Percentiles rank a stretch among this genome's conserved stretches.
phyloP scores from a whole-genome alignment of 306 rosid species.

The Alnus rubra region DNA sequence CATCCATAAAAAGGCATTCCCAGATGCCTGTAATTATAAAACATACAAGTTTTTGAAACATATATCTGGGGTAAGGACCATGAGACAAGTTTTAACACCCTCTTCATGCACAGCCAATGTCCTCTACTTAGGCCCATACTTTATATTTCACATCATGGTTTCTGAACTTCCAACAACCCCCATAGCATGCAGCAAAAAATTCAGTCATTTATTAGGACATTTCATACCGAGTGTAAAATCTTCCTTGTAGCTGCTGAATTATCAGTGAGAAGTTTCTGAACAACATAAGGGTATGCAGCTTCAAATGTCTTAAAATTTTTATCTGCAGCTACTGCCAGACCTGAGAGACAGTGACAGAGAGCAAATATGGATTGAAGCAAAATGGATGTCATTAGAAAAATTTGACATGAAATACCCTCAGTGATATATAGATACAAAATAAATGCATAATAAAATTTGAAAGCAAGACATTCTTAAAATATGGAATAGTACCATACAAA shows the following conservation, averaged over 20 bases:
- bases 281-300: conserved; percentile 93
- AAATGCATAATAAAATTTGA: not conserved
- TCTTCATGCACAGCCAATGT: not conserved
- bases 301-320: conserved; percentile 83
- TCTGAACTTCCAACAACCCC: not conserved
- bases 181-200: not conserved
- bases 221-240: conserved; percentile 73
- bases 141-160: not conserved
- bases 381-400: not conserved
- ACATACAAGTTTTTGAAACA: not conserved
- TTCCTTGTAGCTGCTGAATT: conserved; percentile 71
- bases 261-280: conserved; percentile 84
- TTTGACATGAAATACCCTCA: not conserved
- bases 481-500: not conserved
- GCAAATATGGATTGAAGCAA: conserved; percentile 22
- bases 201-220: not conserved
- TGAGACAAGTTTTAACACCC: conserved; percentile 1
- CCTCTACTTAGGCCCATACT: conserved; percentile 1
- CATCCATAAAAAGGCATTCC: not conserved
- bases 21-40: not conserved
- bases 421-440: not conserved
- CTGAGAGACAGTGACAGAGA: conserved; percentile 41
- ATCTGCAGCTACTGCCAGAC: conserved; percentile 85
- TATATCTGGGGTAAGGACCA: not conserved
- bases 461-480: conserved; percentile 3